Evolutionary conservation across 805 yeast genomes (phyloP).

Genomic region (Myxozyma neglecta): DNA sequence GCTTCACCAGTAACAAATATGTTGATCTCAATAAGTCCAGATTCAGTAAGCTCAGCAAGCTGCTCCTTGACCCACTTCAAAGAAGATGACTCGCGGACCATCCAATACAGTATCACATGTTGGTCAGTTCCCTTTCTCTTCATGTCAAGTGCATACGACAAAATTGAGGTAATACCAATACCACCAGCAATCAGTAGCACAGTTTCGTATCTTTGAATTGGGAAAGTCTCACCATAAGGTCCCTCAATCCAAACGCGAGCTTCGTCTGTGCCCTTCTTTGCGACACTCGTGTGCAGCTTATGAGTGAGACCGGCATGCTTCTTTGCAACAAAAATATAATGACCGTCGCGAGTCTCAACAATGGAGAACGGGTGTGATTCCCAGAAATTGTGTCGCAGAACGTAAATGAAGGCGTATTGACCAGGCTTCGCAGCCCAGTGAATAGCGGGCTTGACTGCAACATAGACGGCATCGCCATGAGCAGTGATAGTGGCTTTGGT

Average conservation of each 20-base stretch:
- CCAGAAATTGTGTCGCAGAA: slow-evolving; percentile 25
- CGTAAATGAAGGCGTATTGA: slow-evolving; percentile 31
- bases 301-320: slow-evolving; percentile 13
- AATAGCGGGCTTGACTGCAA: slow-evolving; percentile 15
- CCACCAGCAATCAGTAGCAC: slow-evolving; percentile 63
- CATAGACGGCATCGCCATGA: slow-evolving; percentile 17
- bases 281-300: slow-evolving; percentile 1
- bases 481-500: slow-evolving; percentile 35
- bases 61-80: slow-evolving; percentile 25
- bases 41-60: slow-evolving; percentile 18
- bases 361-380: slow-evolving; percentile 29
- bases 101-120: slow-evolving; percentile 29
- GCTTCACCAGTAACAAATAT: slow-evolving; percentile 24
- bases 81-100: slow-evolving; percentile 21
- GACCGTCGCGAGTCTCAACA: slow-evolving; percentile 12
- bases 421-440: slow-evolving; percentile 26
- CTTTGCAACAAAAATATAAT: slow-evolving; percentile 22
- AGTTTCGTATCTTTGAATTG: slow-evolving; percentile 49
- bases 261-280: background rate
- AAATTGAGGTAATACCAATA: slow-evolving; percentile 31
- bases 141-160: slow-evolving; percentile 31
- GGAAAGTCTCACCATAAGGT: slow-evolving; percentile 55
- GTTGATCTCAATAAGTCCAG: slow-evolving; percentile 13
- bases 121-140: slow-evolving; percentile 18
- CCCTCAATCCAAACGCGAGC: slow-evolving; percentile 51